Evolutionary conservation across 352 stramenopile genomes (phyloP).

Genomic region (Phytophthora fragariaefolia): DNA sequence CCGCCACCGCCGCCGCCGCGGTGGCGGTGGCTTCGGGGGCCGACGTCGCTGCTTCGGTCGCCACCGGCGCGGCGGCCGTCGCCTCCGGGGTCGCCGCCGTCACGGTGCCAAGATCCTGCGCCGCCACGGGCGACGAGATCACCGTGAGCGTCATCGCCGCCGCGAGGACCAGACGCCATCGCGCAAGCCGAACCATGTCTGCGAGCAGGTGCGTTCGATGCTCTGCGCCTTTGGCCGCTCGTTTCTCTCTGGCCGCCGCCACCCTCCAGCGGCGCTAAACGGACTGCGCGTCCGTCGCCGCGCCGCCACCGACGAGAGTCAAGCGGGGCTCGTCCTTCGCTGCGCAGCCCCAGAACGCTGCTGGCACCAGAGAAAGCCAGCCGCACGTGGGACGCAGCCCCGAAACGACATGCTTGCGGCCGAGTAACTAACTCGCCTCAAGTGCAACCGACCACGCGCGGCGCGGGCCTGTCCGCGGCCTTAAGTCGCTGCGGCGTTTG

Average conservation of each 20-base stretch:
- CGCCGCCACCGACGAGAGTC: constrained; percentile 19
- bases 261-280: constrained; percentile 16
- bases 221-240: constrained; percentile 4
- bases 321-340: constrained; percentile 23
- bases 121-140: constrained; percentile 17
- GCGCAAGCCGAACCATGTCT: constrained; percentile 28
- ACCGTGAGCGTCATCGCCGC: constrained; percentile 13
- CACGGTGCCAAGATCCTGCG: constrained; percentile 25
- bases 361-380: constrained; percentile 41
- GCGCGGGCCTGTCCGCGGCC: constrained; percentile 6
- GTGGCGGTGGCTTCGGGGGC: background rate
- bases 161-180: constrained; percentile 19
- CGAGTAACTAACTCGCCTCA: constrained; percentile 23
- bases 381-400: constrained; percentile 29
- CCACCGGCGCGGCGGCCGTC: background rate
- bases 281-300: constrained; percentile 6
- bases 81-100: constrained; percentile 14
- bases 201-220: background rate
- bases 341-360: constrained; percentile 16
- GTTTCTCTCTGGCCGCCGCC: constrained; percentile 13
- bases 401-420: constrained; percentile 39
- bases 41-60: constrained; percentile 5
- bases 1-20: constrained; percentile 18
- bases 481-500: constrained; percentile 15
- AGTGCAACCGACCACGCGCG: constrained; percentile 30